A percentile compares a stretch with the other conserved stretches of the same genome.
Conservation (phyloP, 139 green algal species). For the Picochlorum sp. region DNA sequence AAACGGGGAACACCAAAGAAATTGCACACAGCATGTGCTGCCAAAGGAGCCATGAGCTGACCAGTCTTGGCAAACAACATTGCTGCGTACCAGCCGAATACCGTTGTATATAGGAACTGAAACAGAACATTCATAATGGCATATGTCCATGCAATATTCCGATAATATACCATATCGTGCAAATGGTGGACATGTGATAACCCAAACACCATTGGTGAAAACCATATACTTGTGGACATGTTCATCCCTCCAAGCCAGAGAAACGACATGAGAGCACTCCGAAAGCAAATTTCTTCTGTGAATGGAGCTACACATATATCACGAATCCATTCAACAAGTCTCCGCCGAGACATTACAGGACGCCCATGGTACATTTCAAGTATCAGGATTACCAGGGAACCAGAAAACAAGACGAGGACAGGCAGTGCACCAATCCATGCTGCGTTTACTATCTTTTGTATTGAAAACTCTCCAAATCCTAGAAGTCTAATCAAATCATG, state of each 20-base stretch:
- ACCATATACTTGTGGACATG: conserved; percentile 13
- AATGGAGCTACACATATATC: conserved; percentile 54
- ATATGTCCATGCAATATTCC: not conserved
- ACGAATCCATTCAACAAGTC: not conserved
- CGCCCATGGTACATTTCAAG: no score
- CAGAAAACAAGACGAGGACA: no score
- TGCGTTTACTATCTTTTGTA: no score
- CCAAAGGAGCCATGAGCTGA: conserved; percentile 29
- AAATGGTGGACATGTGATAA: conserved; percentile 70
- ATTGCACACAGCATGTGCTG: conserved; percentile 66
- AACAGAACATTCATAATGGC: not conserved
- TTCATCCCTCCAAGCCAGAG: conserved; percentile 17
- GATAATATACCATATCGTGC: conserved; percentile 37
- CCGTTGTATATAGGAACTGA: conserved; percentile 49
- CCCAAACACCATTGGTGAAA: conserved; percentile 69
- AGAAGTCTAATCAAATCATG: no score
- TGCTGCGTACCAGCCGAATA: conserved; percentile 67
- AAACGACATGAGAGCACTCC: conserved; percentile 63
- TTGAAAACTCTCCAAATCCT: no score
- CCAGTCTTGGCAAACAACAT: conserved; percentile 49
- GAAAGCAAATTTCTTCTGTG: conserved; percentile 74
- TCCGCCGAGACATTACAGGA: not conserved
- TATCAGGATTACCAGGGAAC: no score
- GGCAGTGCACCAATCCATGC: no score
- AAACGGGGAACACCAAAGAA: conserved; percentile 52